Evolutionary conservation across 78 protist genomes (phyloP).

Genomic region (Salpingoeca rosetta): DNA sequence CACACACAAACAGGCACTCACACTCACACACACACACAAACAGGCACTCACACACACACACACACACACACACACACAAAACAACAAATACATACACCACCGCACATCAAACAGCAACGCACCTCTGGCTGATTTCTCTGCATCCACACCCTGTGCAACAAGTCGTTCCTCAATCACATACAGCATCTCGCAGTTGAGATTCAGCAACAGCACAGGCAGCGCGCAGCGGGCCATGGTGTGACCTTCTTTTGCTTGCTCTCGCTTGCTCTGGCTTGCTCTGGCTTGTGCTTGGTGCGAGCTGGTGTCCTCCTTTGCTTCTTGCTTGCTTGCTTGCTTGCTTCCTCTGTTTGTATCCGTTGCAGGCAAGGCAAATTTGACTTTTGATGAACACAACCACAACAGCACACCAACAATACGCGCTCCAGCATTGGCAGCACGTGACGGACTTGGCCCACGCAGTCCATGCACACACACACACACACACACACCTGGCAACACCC

Average conservation of each 20-base stretch:
- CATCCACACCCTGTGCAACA: background rate
- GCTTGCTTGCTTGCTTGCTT: background rate
- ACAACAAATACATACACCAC: no score
- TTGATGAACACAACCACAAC: background rate
- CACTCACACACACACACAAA: no score
- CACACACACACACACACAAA: no score
- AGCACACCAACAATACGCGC: background rate
- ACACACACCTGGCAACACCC: no score
- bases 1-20: no score
- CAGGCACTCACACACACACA: no score
- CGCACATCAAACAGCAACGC: background rate
- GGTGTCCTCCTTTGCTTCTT: background rate
- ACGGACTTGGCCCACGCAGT: no score
- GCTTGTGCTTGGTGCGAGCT: background rate
- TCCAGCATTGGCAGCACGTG: no score
- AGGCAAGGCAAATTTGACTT: background rate
- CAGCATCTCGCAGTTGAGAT: background rate
- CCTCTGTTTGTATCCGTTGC: no score
- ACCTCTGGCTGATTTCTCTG: background rate
- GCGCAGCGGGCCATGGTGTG: background rate
- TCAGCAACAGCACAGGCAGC: background rate
- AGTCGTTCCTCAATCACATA: background rate
- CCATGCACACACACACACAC: no score
- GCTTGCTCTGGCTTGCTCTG: background rate
- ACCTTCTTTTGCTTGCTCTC: background rate